These are phyloP conservation scores for Tubosaeta brunneosetosa DNA, from an alignment of 768 basidiomycete species.

Conservation along the genomic window DNA sequence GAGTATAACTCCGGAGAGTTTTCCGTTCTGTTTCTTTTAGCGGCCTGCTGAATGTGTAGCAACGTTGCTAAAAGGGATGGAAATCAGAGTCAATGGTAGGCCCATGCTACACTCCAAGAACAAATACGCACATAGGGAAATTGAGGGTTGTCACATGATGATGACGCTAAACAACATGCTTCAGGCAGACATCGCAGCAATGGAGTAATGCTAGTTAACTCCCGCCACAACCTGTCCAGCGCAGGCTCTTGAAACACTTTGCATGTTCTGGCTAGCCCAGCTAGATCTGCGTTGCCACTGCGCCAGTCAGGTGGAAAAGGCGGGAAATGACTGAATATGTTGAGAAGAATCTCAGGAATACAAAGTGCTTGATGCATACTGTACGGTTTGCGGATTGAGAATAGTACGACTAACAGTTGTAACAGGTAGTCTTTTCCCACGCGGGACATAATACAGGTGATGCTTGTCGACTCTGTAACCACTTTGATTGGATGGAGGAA, in stretches of 20 bases:
- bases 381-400: too few relatives aligned
- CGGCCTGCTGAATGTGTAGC: neutral
- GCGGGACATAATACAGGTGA: too few relatives aligned
- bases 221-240: neutral
- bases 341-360: neutral
- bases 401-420: too few relatives aligned
- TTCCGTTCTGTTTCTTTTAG: neutral
- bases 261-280: neutral
- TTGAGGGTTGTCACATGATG: too few relatives aligned
- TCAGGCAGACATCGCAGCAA: neutral
- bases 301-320: neutral
- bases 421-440: too few relatives aligned
- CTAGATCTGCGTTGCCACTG: neutral
- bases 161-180: neutral
- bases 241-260: neutral
- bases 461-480: too few relatives aligned
- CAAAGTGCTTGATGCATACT: neutral
- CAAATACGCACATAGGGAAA: neutral
- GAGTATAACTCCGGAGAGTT: neutral
- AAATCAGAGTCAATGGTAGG: neutral
- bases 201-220: neutral
- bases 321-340: neutral
- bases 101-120: neutral
- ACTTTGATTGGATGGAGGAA: too few relatives aligned
- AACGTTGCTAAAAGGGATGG: neutral